Conservation (phyloP, 371 early-diverging fungal species). For the Mucor circinelloides region DNA sequence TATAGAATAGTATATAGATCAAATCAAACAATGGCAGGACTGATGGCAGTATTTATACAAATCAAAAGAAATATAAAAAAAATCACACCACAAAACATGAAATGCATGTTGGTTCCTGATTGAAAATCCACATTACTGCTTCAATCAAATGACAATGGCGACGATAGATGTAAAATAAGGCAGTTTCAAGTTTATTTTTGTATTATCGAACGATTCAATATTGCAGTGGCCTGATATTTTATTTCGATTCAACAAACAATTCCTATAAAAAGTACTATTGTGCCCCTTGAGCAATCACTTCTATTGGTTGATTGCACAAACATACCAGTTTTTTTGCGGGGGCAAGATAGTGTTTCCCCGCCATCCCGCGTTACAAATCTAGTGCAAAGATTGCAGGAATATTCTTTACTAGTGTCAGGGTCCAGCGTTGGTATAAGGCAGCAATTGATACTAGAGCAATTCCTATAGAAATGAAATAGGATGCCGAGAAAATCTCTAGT, state of each 20-base stretch:
- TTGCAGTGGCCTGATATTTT: background rate
- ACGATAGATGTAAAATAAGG: background rate
- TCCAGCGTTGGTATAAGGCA: too few relatives aligned
- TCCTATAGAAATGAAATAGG: too few relatives aligned
- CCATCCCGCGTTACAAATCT: too few relatives aligned
- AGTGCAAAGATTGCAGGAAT: too few relatives aligned
- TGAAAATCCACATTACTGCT: background rate
- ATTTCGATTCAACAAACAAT: background rate
- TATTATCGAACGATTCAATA: constrained; percentile 1
- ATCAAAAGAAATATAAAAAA: background rate
- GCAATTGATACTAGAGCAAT: too few relatives aligned
- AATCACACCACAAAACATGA: constrained; percentile 1
- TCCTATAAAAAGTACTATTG: background rate
- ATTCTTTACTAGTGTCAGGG: too few relatives aligned
- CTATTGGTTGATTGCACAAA: background rate
- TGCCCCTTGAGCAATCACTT: background rate
- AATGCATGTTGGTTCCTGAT: background rate
- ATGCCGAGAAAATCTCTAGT: too few relatives aligned
- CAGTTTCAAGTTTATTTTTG: background rate
- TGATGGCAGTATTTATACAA: background rate
- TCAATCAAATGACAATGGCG: background rate
- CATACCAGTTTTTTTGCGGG: background rate
- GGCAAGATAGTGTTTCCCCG: too few relatives aligned
- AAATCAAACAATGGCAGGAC: background rate
- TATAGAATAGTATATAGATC: background rate